Percentiles rank a stretch among this genome's conserved stretches.
phyloP scores from a whole-genome alignment of 148 eudicot genomes.

The Chenopodium suecicum region DNA sequence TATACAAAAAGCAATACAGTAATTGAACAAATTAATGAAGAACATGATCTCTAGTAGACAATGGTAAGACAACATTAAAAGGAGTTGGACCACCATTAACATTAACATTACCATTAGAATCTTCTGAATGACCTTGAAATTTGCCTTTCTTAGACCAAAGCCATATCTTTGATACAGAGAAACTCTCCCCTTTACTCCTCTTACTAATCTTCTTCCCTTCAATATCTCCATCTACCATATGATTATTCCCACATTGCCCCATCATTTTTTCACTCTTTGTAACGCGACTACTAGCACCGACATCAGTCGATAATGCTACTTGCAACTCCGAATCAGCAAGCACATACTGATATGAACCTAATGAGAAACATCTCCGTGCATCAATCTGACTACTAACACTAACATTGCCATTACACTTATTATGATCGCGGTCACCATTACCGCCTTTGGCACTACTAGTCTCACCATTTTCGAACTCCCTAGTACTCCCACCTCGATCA shows the following conservation, averaged over 20 bases:
- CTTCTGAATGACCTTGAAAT: conserved; percentile 26
- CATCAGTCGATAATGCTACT: conserved; percentile 35
- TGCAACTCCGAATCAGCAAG: conserved; percentile 39
- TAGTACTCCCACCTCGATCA: conserved; percentile 21
- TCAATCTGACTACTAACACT: conserved; percentile 41
- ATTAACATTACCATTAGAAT: conserved; percentile 14
- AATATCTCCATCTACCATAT: conserved; percentile 24
- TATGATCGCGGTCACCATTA: not conserved
- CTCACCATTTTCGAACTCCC: conserved; percentile 22
- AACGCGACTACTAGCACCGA: not conserved
- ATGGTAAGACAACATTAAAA: conserved; percentile 33
- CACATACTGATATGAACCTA: conserved; percentile 58
- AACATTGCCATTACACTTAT: not conserved
- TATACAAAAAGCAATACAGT: conserved; percentile 21
- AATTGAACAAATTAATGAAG: conserved; percentile 3
- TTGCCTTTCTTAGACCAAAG: conserved; percentile 58
- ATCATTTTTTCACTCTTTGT: conserved; percentile 21
- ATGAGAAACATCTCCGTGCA: conserved; percentile 58
- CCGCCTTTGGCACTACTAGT: conserved; percentile 17
- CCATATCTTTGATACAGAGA: conserved; percentile 72
- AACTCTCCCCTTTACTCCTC: conserved; percentile 52
- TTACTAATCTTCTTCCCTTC: conserved; percentile 50
- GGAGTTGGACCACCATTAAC: conserved; percentile 27
- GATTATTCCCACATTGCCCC: conserved; percentile 10
- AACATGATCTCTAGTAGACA: conserved; percentile 34